These are phyloP conservation scores for Geotrichum phurueaensis DNA, from an alignment of 1,139 yeast genomes.

Conservation along the genomic window DNA sequence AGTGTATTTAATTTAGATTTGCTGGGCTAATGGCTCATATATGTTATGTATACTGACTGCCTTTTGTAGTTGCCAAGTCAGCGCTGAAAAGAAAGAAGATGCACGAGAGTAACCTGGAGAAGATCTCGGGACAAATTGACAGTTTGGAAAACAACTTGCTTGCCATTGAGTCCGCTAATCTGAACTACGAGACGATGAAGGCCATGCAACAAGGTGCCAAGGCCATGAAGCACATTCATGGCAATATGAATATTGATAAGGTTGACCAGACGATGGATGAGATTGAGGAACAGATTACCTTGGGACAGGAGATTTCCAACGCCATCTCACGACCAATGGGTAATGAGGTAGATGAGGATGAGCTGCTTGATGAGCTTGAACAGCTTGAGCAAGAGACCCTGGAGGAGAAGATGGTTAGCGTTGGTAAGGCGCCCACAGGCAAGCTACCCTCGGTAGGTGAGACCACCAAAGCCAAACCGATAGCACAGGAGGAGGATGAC, in stretches of 20 bases:
- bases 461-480: slow-evolving; percentile 9
- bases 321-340: slow-evolving; percentile 93
- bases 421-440: slow-evolving; percentile 40
- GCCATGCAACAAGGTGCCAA: slow-evolving; percentile 97
- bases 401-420: slow-evolving; percentile 51
- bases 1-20: slow-evolving; percentile 6
- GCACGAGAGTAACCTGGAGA: slow-evolving; percentile 66
- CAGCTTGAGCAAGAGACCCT: slow-evolving; percentile 77
- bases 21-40: neutral
- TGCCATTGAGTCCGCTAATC: slow-evolving; percentile 89
- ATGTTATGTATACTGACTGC: neutral
- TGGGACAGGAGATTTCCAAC: slow-evolving; percentile 91
- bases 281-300: slow-evolving; percentile 91
- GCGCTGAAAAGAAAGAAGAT: slow-evolving; percentile 87
- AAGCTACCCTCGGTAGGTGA: slow-evolving; percentile 34
- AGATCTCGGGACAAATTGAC: slow-evolving; percentile 83
- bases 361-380: slow-evolving; percentile 89
- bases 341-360: slow-evolving; percentile 70
- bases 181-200: slow-evolving; percentile 96
- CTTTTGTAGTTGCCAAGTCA: slow-evolving; percentile 56
- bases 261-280: slow-evolving; percentile 99
- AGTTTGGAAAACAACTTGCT: slow-evolving; percentile 82
- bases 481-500: slow-evolving; percentile 61
- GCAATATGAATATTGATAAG: slow-evolving; percentile 90
- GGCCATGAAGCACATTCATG: slow-evolving; percentile 95